These are phyloP conservation scores for Botryotinia narcissicola DNA, from an alignment of 2,329 filamentous ascomycete genomes.

Conservation along the genomic window DNA sequence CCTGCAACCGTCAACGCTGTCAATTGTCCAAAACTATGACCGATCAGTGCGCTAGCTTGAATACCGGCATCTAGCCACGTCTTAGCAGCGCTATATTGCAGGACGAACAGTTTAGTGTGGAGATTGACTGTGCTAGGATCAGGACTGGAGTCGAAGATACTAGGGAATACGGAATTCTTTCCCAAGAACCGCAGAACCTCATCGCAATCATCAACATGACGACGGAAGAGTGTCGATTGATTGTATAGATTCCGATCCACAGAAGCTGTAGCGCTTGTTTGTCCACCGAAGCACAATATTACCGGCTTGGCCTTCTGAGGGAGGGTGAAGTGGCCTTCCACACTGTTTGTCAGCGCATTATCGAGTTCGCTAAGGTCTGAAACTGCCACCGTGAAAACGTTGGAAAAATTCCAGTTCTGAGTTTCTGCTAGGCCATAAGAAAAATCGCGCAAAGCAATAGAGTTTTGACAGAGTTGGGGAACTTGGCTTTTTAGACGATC, in stretches of 20 bases:
- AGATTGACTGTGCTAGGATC: conserved; percentile 14
- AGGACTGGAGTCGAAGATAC: neutral
- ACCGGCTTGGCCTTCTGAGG: neutral
- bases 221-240: neutral
- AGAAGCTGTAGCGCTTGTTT: neutral
- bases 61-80: conserved; percentile 27
- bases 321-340: neutral
- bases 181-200: neutral
- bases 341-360: neutral
- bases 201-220: neutral
- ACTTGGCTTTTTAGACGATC: neutral
- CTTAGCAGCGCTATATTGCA: conserved; percentile 28
- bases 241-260: neutral
- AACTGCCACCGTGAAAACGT: neutral
- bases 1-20: neutral
- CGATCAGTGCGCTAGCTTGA: conserved; percentile 1
- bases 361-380: neutral
- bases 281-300: neutral
- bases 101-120: conserved; percentile 23
- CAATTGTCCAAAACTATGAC: neutral
- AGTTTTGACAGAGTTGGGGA: neutral
- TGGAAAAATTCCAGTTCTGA: neutral
- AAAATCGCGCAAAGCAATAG: neutral
- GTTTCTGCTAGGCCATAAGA: neutral
- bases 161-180: neutral